Conservation (phyloP, 306 rosid species). For the Cicer pinnatifidum region DNA sequence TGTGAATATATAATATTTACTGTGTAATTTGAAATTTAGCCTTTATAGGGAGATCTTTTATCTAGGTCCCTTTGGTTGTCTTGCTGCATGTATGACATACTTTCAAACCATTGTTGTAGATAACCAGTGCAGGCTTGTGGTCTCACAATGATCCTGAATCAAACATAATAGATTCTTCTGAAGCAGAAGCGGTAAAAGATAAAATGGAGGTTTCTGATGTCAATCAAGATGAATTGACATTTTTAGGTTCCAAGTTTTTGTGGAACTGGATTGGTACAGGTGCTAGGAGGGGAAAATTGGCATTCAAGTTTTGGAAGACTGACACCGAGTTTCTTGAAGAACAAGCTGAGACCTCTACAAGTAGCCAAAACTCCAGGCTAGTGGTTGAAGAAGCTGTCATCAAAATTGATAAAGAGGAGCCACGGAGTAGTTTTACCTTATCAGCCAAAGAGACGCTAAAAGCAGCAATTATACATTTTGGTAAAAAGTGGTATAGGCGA, state of each 20-base stretch:
- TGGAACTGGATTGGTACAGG: slow-evolving; percentile 77
- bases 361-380: slow-evolving; percentile 55
- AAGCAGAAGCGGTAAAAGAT: slow-evolving; percentile 46
- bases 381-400: slow-evolving; percentile 58
- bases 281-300: slow-evolving; percentile 65
- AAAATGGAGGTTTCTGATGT: slow-evolving; percentile 58
- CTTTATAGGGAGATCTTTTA: slow-evolving; percentile 24
- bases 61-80: slow-evolving; percentile 43
- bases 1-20: slow-evolving; percentile 5
- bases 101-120: slow-evolving; percentile 50
- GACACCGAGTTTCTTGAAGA: slow-evolving; percentile 67
- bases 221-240: slow-evolving; percentile 67
- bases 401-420: slow-evolving; percentile 70
- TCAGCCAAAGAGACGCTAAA: slow-evolving; percentile 79
- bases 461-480: slow-evolving; percentile 69
- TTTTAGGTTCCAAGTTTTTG: slow-evolving; percentile 68
- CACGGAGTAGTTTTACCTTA: slow-evolving; percentile 56
- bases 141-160: slow-evolving; percentile 66
- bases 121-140: slow-evolving; percentile 89
- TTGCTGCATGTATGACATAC: slow-evolving; percentile 38
- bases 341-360: slow-evolving; percentile 62
- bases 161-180: slow-evolving; percentile 50
- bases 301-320: slow-evolving; percentile 69
- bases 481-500: slow-evolving; percentile 80
- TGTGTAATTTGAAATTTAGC: not conserved